Evolutionary conservation across 2,329 filamentous ascomycete species (phyloP).

Genomic region (Zasmidium angulare): DNA sequence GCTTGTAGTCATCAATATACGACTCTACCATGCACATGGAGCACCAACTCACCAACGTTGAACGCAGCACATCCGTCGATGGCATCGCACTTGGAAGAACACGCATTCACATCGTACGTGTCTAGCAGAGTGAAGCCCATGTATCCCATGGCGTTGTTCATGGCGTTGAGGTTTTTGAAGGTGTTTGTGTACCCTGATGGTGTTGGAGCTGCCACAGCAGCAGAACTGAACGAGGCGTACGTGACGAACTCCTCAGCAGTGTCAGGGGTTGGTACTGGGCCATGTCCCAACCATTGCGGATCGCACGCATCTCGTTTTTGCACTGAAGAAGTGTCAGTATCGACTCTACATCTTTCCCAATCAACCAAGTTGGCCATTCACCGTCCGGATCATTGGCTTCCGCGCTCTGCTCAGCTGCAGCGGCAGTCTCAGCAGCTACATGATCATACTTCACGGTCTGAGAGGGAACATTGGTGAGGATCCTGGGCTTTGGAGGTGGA

Average conservation of each 20-base stretch:
- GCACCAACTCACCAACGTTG: slow-evolving; percentile 4
- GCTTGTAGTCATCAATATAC: too few species aligned
- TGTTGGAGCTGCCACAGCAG: slow-evolving; percentile 11
- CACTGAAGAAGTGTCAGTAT: neutral
- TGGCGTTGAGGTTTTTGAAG: slow-evolving; percentile 14
- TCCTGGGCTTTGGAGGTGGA: slow-evolving; percentile 3
- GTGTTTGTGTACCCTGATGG: slow-evolving; percentile 13
- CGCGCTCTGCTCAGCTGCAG: slow-evolving; percentile 11
- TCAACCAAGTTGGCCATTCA: neutral
- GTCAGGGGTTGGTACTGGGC: slow-evolving; percentile 9
- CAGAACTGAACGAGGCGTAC: slow-evolving; percentile 17
- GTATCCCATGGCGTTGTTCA: slow-evolving; percentile 15
- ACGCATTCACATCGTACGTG: slow-evolving; percentile 27
- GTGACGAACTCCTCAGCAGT: slow-evolving; percentile 10
- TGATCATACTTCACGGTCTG: slow-evolving; percentile 10
- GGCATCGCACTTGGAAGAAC: slow-evolving; percentile 25
- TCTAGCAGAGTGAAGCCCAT: slow-evolving; percentile 21
- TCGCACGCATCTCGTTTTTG: slow-evolving; percentile 9
- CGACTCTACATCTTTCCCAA: too few species aligned
- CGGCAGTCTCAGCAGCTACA: neutral
- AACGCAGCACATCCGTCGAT: slow-evolving; percentile 17
- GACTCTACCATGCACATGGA: too few species aligned
- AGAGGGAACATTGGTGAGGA: slow-evolving; percentile 8
- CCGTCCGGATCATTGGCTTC: neutral
- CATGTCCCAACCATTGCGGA: slow-evolving; percentile 6